These are phyloP conservation scores for Achaetomiella virescens DNA, from an alignment of 495 filamentous ascomycete species.

Conservation along the genomic window DNA sequence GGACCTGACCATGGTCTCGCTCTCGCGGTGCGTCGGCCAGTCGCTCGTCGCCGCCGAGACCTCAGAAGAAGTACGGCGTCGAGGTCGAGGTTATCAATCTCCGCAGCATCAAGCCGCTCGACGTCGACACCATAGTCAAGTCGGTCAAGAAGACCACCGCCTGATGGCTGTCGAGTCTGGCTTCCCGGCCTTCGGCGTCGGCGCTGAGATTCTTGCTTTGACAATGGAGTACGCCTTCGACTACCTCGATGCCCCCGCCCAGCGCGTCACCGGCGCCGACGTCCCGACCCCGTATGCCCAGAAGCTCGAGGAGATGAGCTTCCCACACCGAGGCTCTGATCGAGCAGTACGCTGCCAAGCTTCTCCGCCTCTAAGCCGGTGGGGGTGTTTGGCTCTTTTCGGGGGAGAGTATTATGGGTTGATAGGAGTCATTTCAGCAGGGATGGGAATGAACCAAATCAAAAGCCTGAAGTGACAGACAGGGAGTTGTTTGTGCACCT, in stretches of 20 bases:
- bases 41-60: constrained; percentile 78
- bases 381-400: neutral
- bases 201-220: constrained; percentile 84
- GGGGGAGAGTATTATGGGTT: neutral
- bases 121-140: constrained; percentile 89
- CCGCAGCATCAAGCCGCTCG: constrained; percentile 91
- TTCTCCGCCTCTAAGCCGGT: constrained; percentile 58
- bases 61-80: constrained; percentile 91
- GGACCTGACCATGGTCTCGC: constrained; percentile 89
- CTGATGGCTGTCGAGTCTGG: constrained; percentile 91
- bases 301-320: constrained; percentile 83
- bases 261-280: constrained; percentile 90
- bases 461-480: neutral
- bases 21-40: constrained; percentile 94
- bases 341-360: constrained; percentile 72
- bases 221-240: constrained; percentile 98
- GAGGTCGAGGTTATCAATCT: constrained; percentile 98
- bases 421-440: neutral
- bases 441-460: neutral
- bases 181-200: constrained; percentile 89
- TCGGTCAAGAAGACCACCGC: constrained; percentile 97
- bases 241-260: constrained; percentile 88
- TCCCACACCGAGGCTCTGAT: constrained; percentile 85
- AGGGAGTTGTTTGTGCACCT: neutral
- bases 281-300: constrained; percentile 90